phyloP scores from a whole-genome alignment of 257 asterid species.

The Linderniella brevidens region DNA sequence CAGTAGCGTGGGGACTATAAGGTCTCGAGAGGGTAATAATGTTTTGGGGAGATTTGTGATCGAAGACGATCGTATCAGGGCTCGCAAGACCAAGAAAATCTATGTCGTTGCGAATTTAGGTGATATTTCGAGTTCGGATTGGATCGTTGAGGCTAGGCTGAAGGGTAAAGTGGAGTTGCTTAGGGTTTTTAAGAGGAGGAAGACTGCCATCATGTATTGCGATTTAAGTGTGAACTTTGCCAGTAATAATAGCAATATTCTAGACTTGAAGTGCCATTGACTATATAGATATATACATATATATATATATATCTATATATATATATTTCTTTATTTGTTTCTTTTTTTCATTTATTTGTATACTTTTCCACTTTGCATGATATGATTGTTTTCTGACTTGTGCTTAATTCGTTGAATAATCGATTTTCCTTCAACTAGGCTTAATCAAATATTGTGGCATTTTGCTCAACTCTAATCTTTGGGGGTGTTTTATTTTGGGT shows the following conservation, averaged over 20 bases:
- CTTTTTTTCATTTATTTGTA: no score
- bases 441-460: no score
- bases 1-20: constrained; percentile 9
- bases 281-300: no score
- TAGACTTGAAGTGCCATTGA: constrained; percentile 19
- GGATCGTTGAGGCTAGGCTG: constrained; percentile 16
- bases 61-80: constrained; percentile 15
- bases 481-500: no score
- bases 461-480: no score
- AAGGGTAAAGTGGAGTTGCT: constrained; percentile 30
- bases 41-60: constrained; percentile 12
- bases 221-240: constrained; percentile 20
- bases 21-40: background rate
- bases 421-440: no score
- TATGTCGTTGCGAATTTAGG: constrained; percentile 10
- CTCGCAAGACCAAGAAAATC: constrained; percentile 16
- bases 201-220: constrained; percentile 25
- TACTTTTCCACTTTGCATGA: no score
- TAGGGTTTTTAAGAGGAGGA: constrained; percentile 24
- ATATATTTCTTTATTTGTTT: no score
- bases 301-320: no score
- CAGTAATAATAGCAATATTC: constrained; percentile 11
- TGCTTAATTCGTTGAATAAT: no score
- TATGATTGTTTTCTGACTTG: no score
- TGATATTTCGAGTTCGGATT: constrained; percentile 10